phyloP scores from a whole-genome alignment of 1,139 yeast genomes.

The Protomyces inundatus region DNA sequence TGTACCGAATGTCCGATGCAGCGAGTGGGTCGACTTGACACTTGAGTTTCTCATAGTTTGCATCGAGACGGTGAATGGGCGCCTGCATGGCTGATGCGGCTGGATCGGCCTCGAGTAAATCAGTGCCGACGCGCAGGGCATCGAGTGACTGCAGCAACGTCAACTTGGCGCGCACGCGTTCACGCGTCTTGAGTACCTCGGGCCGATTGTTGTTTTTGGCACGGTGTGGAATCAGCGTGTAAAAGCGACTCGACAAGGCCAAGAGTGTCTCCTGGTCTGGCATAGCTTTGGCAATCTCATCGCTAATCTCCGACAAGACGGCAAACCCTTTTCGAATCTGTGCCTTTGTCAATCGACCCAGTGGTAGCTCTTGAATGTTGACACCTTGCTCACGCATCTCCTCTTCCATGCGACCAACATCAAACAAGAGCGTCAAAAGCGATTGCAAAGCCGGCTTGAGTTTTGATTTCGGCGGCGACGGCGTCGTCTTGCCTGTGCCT shows the following conservation, averaged over 20 bases:
- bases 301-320: not conserved
- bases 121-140: slow-evolving; percentile 1
- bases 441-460: not conserved
- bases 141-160: slow-evolving; percentile 9
- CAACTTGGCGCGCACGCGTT: slow-evolving; percentile 1
- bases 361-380: slow-evolving; percentile 5
- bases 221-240: slow-evolving; percentile 9
- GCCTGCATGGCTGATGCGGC: not conserved
- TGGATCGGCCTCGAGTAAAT: not conserved
- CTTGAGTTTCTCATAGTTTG: not conserved
- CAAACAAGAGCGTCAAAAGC: slow-evolving; percentile 5
- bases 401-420: slow-evolving; percentile 4
- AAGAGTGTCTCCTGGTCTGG: not conserved
- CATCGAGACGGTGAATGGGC: not conserved
- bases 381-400: slow-evolving; percentile 6
- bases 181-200: not conserved
- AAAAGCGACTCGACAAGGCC: slow-evolving; percentile 9
- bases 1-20: not conserved
- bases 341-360: slow-evolving; percentile 11
- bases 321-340: slow-evolving; percentile 6
- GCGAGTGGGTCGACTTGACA: slow-evolving; percentile 2
- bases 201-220: not conserved
- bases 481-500: not conserved
- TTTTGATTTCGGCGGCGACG: not conserved
- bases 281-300: not conserved